These are phyloP conservation scores for Glarea lozoyensis DNA, from an alignment of 495 filamentous ascomycete genomes.

Conservation along the genomic window DNA sequence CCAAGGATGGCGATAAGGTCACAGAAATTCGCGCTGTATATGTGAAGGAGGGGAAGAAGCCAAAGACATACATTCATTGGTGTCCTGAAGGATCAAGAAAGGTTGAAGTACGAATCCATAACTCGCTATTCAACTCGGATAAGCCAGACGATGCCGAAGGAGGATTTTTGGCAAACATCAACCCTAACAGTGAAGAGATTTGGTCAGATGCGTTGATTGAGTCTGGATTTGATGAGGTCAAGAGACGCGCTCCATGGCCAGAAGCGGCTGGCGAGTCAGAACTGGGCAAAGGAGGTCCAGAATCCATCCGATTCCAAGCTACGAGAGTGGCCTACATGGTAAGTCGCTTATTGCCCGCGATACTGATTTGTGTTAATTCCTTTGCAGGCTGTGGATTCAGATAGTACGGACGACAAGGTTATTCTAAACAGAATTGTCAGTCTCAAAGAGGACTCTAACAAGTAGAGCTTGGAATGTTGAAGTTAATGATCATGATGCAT, in stretches of 20 bases:
- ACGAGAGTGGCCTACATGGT: slow-evolving; percentile 83
- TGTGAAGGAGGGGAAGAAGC: slow-evolving; percentile 65
- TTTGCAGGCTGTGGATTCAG: slow-evolving; percentile 59
- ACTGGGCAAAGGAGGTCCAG: slow-evolving; percentile 47
- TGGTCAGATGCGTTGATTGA: slow-evolving; percentile 76
- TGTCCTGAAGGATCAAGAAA: slow-evolving; percentile 56
- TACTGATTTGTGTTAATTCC: slow-evolving; percentile 1
- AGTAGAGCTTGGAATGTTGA: slow-evolving; percentile 29
- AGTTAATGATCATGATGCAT: background rate
- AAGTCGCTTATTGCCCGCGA: slow-evolving; percentile 20
- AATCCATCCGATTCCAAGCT: slow-evolving; percentile 85
- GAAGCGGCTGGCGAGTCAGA: slow-evolving; percentile 57
- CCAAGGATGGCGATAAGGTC: slow-evolving; percentile 66
- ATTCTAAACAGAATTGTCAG: slow-evolving; percentile 89
- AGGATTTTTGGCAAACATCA: slow-evolving; percentile 77
- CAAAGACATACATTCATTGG: slow-evolving; percentile 92
- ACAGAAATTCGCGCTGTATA: slow-evolving; percentile 59
- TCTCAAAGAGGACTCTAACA: slow-evolving; percentile 81
- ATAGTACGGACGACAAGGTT: slow-evolving; percentile 65
- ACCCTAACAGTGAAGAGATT: slow-evolving; percentile 73
- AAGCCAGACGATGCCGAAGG: slow-evolving; percentile 64
- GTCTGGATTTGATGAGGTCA: slow-evolving; percentile 73
- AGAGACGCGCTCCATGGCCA: slow-evolving; percentile 71
- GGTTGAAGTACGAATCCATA: slow-evolving; percentile 73
- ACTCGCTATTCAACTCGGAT: slow-evolving; percentile 77